These are phyloP conservation scores for Novymonas esmeraldas DNA, from an alignment of 208 protist species.

Conservation along the genomic window DNA sequence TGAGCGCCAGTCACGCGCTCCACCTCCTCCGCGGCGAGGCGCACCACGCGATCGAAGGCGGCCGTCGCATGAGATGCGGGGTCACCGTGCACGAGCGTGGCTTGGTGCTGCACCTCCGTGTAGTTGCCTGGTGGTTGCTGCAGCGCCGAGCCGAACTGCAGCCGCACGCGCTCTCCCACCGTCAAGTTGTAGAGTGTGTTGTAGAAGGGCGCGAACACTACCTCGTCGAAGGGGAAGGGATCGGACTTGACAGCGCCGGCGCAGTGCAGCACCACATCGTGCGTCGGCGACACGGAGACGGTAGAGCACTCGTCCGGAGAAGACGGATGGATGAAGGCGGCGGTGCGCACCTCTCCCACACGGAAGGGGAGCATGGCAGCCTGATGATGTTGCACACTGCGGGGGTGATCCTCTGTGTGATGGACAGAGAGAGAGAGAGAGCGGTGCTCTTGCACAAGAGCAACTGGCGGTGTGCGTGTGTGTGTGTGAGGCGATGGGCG, in stretches of 20 bases:
- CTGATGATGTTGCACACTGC: too few relatives aligned
- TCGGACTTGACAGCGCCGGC: constrained; percentile 9
- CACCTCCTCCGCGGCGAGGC: constrained; percentile 16
- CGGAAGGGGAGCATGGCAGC: constrained; percentile 24
- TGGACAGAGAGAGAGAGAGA: too few relatives aligned
- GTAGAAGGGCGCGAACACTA: constrained; percentile 11
- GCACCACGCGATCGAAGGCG: constrained; percentile 15
- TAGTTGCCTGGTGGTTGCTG: background rate
- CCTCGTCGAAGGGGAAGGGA: constrained; percentile 14
- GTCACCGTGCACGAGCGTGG: constrained; percentile 17
- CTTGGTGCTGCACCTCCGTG: constrained; percentile 1
- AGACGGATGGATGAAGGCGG: constrained; percentile 8
- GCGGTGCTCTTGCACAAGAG: too few relatives aligned
- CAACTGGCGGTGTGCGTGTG: too few relatives aligned
- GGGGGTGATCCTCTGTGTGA: too few relatives aligned
- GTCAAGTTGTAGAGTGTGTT: constrained; percentile 8
- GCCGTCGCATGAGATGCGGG: background rate
- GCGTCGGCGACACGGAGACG: constrained; percentile 11
- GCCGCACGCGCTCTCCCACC: constrained; percentile 3
- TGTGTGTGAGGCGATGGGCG: too few relatives aligned
- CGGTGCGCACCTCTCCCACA: constrained; percentile 17
- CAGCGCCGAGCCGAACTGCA: constrained; percentile 15
- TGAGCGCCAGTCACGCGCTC: constrained; percentile 9
- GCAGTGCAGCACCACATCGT: constrained; percentile 23
- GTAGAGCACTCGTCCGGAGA: constrained; percentile 1